Evolutionary conservation across 768 basidiomycete genomes (phyloP), one percentile per base, ranked within the genome.

Genomic region (Albatrellus ellisii): DNA sequence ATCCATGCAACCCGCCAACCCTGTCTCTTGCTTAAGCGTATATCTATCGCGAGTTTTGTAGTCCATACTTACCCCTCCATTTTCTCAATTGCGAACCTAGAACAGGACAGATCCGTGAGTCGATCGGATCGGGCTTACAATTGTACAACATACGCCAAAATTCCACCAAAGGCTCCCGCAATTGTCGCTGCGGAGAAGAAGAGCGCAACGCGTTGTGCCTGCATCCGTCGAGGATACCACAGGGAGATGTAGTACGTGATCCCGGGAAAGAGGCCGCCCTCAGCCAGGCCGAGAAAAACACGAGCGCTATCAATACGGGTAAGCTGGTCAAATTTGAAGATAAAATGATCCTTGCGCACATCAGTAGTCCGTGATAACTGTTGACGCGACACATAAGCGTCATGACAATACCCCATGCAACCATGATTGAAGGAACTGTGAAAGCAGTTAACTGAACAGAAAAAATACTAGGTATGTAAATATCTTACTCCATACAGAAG

Each of bases 131-230:
- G 31, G 22, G 24, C 25, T 12, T 14, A 47, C 21, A 37, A 42
- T 18, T 12, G 33, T 29, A 38, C 25, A 7, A 39, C 38, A 2
- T 26, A 73, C 42, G 72, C 72, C 24, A 55, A 61, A 35, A 73
- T 51, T 25, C 73, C 72, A 36, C 72, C 70, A 54, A 61, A 73
- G 48, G 61, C 57, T 42, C 66, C 64, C 14, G 75, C 69, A 26
- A 72, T 52, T 1, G 73, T 76, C 9, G 75, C 74, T 27, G 75
- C 74, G 15, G 70, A 70, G 55, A 77, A 77, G 62, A 80, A 79
- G 27, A 79, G 62, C 4, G 77, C 73, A 42, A 77, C 67, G 21
- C 77, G 68, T 50, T 58, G 60, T 14, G 71, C 75, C 33, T 76
- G 68, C 51, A 80, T 77, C 40, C 61, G 59, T 26, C 70, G 62